Percentiles rank a stretch among this genome's conserved stretches.
Conservation (phyloP, 192 early-diverging fungal genomes). For the Backusella tuberculispora region DNA sequence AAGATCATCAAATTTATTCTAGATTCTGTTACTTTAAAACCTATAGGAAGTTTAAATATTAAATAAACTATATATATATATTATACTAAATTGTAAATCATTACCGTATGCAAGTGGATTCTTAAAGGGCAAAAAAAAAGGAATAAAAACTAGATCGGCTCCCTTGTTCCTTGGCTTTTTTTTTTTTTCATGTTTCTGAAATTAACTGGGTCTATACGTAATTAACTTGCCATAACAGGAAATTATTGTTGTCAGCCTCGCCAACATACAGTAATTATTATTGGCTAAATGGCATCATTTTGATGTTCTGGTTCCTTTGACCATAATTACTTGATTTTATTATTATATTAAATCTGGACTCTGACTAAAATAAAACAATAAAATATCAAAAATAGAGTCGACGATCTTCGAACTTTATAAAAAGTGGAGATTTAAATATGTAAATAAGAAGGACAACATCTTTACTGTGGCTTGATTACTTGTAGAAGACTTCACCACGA, state of each 20-base stretch:
- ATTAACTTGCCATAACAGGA: constrained; percentile 5
- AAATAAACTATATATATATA: background rate
- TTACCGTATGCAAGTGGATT: background rate
- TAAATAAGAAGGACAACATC: background rate
- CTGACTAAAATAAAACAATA: background rate
- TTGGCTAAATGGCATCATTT: background rate
- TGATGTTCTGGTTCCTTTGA: background rate
- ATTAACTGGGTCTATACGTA: constrained; percentile 2
- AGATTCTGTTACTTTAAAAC: background rate
- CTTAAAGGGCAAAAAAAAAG: background rate
- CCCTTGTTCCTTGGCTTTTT: constrained; percentile 3
- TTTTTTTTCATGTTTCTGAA: background rate
- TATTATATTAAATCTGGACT: constrained; percentile 11
- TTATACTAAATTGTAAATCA: background rate
- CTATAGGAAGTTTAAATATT: background rate
- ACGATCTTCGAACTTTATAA: background rate
- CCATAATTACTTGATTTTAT: background rate
- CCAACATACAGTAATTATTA: background rate
- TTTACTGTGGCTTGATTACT: background rate
- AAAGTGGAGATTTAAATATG: background rate
- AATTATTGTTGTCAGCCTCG: background rate
- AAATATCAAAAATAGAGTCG: background rate
- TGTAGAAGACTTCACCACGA: background rate
- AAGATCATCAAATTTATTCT: background rate
- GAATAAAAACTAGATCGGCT: background rate